phyloP scores from a whole-genome alignment of 1,284 basidiomycete species.

The Moesziomyces parantarcticus region DNA sequence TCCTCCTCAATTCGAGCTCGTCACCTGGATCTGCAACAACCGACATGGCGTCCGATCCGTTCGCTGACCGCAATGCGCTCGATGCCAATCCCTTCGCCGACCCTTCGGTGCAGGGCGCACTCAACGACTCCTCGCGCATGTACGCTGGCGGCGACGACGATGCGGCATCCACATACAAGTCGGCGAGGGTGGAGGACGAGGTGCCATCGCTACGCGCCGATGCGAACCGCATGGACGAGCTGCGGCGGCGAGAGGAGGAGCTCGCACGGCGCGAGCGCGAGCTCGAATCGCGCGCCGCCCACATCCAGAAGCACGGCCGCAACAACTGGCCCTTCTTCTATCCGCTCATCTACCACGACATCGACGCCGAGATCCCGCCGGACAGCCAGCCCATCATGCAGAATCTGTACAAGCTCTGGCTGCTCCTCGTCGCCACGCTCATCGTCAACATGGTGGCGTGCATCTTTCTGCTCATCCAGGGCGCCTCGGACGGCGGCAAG shows the following conservation, averaged over 20 bases:
- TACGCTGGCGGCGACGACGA: conserved; percentile 50
- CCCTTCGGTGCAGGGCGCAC: conserved; percentile 65
- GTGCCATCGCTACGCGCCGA: conserved; percentile 50
- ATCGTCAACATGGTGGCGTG: conserved; percentile 90
- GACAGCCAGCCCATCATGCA: conserved; percentile 82
- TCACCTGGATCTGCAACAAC: no score
- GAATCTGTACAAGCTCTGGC: conserved; percentile 73
- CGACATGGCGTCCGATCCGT: conserved; percentile 54
- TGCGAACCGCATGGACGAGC: conserved; percentile 73
- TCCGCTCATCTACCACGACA: conserved; percentile 92
- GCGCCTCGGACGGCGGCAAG: conserved; percentile 79
- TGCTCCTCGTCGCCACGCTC: conserved; percentile 75
- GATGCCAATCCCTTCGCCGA: conserved; percentile 69
- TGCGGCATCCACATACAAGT: conserved; percentile 42
- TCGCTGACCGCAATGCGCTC: conserved; percentile 60
- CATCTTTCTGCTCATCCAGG: conserved; percentile 83
- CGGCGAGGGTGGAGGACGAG: conserved; percentile 28
- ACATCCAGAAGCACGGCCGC: conserved; percentile 81
- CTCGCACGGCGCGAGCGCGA: conserved; percentile 81
- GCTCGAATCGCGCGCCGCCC: conserved; percentile 73
- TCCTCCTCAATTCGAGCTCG: no score
- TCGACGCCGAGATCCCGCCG: conserved; percentile 86
- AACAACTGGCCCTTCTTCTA: conserved; percentile 93
- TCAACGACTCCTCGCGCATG: conserved; percentile 51
- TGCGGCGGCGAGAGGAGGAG: conserved; percentile 80